Conservation (phyloP, 345 rosid genomes). For the Arabidopsis suecica region DNA sequence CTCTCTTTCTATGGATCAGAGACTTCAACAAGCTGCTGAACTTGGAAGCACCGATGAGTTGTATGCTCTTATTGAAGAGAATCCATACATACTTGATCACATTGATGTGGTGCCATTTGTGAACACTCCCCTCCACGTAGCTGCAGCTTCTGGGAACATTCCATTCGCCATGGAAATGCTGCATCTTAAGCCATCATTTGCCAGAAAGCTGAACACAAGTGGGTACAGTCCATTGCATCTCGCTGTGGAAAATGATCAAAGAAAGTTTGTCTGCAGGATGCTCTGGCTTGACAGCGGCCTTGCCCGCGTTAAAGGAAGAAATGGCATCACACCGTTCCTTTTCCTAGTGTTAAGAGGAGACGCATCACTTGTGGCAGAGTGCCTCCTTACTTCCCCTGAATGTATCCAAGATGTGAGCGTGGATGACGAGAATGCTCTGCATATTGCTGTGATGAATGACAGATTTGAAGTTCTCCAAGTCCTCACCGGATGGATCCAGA, state of each 20-base stretch:
- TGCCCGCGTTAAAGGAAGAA: conserved; percentile 29
- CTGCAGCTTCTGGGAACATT: conserved; percentile 39
- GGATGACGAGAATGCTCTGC: conserved; percentile 19
- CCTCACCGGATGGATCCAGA: conserved; percentile 32
- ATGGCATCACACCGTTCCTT: conserved; percentile 39
- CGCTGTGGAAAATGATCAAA: conserved; percentile 32
- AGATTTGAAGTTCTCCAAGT: conserved; percentile 40
- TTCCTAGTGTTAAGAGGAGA: conserved; percentile 25
- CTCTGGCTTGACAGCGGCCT: conserved; percentile 9
- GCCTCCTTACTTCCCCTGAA: conserved; percentile 25
- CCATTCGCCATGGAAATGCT: conserved; percentile 40
- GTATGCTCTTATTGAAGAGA: conserved; percentile 36
- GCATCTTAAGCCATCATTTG: conserved; percentile 49
- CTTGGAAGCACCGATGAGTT: conserved; percentile 29
- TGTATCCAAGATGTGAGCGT: conserved; percentile 1
- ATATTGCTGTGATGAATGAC: conserved; percentile 34
- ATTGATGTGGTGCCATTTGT: conserved; percentile 43
- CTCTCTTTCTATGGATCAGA: conserved; percentile 22
- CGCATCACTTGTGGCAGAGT: conserved; percentile 6
- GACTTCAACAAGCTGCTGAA: conserved; percentile 36
- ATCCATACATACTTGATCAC: conserved; percentile 32
- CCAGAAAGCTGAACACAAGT: conserved; percentile 38
- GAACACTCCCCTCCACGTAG: conserved; percentile 49
- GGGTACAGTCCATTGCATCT: conserved; percentile 50
- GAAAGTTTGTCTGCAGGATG: neutral